phyloP scores from a whole-genome alignment of 192 early-diverging fungal species.

The Powellomyces hirtus region DNA sequence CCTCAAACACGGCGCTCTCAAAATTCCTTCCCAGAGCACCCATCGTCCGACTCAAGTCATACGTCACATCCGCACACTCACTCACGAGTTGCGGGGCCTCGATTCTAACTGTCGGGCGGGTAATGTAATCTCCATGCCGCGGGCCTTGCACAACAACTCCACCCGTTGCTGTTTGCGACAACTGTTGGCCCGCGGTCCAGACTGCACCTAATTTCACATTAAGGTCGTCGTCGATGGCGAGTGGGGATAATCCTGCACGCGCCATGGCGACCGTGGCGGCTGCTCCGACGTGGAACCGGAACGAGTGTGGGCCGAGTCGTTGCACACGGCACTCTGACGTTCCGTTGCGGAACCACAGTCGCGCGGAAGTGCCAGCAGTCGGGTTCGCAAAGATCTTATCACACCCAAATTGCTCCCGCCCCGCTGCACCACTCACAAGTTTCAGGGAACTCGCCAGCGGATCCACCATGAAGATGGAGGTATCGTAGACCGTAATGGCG shows the following conservation, averaged over 20 bases:
- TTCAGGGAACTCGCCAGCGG: not conserved
- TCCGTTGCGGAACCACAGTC: constrained; percentile 3
- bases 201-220: constrained; percentile 4
- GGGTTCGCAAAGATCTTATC: constrained; percentile 9
- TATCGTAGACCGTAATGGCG: not conserved
- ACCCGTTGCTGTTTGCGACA: constrained; percentile 4
- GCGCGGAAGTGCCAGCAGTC: not conserved
- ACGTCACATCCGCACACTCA: constrained; percentile 10
- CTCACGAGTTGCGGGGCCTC: constrained; percentile 12
- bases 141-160: not conserved
- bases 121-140: not conserved
- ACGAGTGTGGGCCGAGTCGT: constrained; percentile 2
- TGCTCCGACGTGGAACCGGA: constrained; percentile 7
- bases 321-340: constrained; percentile 1
- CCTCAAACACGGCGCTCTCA: not conserved
- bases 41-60: constrained; percentile 18
- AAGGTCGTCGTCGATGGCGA: not conserved
- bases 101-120: not conserved
- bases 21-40: constrained; percentile 12
- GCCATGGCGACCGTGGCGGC: not conserved
- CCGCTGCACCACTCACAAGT: not conserved
- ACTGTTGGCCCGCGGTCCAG: constrained; percentile 9
- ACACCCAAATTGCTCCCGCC: constrained; percentile 2
- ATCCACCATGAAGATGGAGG: not conserved
- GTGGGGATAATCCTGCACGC: not conserved